Conservation (phyloP, 306 rosid species). For the Inga laurina region DNA sequence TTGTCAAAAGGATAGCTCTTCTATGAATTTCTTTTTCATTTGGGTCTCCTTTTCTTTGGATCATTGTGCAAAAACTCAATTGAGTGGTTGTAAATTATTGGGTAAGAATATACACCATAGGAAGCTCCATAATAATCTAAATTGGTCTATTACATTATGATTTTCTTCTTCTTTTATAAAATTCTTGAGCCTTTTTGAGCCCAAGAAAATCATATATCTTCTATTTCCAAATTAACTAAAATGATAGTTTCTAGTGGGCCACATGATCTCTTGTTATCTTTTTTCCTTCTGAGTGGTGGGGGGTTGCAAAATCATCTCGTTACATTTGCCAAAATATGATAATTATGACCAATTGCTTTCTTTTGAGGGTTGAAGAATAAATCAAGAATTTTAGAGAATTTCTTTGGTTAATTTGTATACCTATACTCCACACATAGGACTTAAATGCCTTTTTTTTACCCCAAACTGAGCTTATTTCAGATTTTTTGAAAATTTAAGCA, state of each 20-base stretch:
- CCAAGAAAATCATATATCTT: too few relatives aligned
- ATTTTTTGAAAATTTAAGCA: background rate
- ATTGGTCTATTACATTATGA: too few relatives aligned
- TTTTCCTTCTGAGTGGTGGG: background rate
- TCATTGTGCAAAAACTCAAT: conserved; percentile 4
- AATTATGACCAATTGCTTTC: background rate
- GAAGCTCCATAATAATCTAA: too few relatives aligned
- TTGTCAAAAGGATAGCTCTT: background rate
- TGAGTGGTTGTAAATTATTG: too few relatives aligned
- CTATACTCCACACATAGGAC: background rate
- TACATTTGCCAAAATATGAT: background rate
- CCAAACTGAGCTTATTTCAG: background rate
- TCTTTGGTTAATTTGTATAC: background rate
- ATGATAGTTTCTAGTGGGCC: background rate
- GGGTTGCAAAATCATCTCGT: background rate
- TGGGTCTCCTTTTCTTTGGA: background rate
- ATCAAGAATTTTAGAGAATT: background rate
- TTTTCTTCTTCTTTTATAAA: too few relatives aligned
- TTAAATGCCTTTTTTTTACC: background rate
- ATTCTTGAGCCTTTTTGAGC: too few relatives aligned
- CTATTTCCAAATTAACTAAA: too few relatives aligned
- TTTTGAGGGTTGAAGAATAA: background rate
- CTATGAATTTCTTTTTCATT: background rate
- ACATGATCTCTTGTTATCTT: background rate
- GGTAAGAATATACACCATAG: too few relatives aligned